These are phyloP conservation scores for Micromonas pusilla DNA, from an alignment of 139 green algal species.

Conservation along the genomic window DNA sequence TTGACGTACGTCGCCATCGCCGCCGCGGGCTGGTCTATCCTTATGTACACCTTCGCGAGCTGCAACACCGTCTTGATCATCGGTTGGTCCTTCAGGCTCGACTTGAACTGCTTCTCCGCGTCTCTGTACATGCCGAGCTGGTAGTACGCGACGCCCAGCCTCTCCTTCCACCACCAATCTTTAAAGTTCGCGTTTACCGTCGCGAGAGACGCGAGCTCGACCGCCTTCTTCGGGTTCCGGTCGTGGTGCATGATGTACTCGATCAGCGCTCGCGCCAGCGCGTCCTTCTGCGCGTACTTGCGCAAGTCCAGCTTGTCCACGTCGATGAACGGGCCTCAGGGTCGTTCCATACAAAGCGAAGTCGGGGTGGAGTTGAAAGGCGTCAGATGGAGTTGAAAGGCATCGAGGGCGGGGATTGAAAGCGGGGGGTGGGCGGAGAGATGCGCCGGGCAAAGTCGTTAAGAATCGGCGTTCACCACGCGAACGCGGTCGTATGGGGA, in stretches of 20 bases:
- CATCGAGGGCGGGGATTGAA: too few relatives aligned
- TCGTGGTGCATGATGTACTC: slow-evolving; percentile 80
- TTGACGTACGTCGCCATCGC: slow-evolving; percentile 54
- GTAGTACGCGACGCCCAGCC: slow-evolving; percentile 72
- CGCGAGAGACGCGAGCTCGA: slow-evolving; percentile 55
- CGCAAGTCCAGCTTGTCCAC: slow-evolving; percentile 62
- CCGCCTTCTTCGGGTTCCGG: slow-evolving; percentile 63
- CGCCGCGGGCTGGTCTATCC: slow-evolving; percentile 59
- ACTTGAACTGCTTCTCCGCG: slow-evolving; percentile 63
- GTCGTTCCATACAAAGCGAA: too few relatives aligned
- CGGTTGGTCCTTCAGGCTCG: slow-evolving; percentile 42
- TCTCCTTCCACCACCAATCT: slow-evolving; percentile 82
- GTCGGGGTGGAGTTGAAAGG: too few relatives aligned
- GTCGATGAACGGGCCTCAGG: slow-evolving; percentile 71
- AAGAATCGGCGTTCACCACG: too few relatives aligned
- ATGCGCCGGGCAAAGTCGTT: too few relatives aligned
- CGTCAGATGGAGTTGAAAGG: too few relatives aligned
- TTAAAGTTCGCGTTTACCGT: slow-evolving; percentile 35
- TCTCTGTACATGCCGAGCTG: slow-evolving; percentile 70
- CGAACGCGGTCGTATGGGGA: too few relatives aligned
- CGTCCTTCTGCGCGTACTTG: slow-evolving; percentile 57
- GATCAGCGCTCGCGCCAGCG: slow-evolving; percentile 55
- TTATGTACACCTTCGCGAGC: slow-evolving; percentile 59
- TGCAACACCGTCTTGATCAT: slow-evolving; percentile 53
- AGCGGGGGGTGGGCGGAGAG: too few relatives aligned